Evolutionary conservation across 2,329 filamentous ascomycete species (phyloP), one percentile per base, ranked within the genome.

Genomic region (Penicillium polonicum): DNA sequence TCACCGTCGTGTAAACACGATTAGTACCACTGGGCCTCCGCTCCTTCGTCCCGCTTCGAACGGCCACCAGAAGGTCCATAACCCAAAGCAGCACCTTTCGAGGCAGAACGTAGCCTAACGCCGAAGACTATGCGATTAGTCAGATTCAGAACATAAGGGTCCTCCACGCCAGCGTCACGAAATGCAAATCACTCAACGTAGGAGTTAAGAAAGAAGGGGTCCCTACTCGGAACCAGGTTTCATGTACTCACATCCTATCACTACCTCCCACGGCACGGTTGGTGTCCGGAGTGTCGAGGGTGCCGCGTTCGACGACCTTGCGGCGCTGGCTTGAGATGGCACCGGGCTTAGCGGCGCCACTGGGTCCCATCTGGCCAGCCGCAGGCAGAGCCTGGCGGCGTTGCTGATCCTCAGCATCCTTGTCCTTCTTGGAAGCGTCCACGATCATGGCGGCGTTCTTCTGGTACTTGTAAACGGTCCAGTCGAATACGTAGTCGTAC

Each of bases 391-490:
- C 85, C 72, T 87, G 86, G 70, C 83, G 83, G 74, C 87, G 86
- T 67, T 85, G 85, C 65, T 83, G 82, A 79, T 92, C 91, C 71
- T 94, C 90, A 19, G 92, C 89, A 41, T 87, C 86, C 65, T 92
- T 89, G 61, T 85, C 82, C 66, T 84, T 85, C 76, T 84, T 87
- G 65, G 87, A 87, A 68, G 89, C 90, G 77, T 93, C 88, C 68
- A 91, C 90, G 76, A 96, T 96, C 72, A 92, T 92, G 80, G 95
- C 91, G 55, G 92, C 92, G 70, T 97, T 97, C 88, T 97, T 97
- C 85, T 97, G 92, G 84, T 97, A 97, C 83, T 97, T 97, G 87
- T 97, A 97, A 72, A 97, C 94, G 60, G 94, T 99, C 94, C 94
- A 99, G 81, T 99, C 94, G 72, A 99, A 99, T 70, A 99, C 94